A percentile compares a stretch with the other conserved stretches of the same genome.
Conservation (phyloP, 2,329 filamentous ascomycete species). For the Neofusicoccum sp. region DNA sequence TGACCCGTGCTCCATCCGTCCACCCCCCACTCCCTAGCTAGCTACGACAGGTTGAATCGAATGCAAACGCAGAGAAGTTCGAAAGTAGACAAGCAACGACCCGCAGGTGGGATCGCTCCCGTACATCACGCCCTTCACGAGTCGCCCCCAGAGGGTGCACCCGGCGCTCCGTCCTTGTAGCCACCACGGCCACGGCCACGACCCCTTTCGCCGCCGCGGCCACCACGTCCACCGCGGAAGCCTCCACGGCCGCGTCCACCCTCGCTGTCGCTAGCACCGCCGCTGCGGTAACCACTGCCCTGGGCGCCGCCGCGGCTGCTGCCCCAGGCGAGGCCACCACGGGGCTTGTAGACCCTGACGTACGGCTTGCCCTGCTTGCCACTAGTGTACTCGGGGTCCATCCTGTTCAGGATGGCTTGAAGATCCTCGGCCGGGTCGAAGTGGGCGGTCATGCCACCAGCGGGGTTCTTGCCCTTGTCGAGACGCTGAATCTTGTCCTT, state of each 20-base stretch:
- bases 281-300: conserved; percentile 79
- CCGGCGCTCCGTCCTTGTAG: conserved; percentile 13
- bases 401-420: conserved; percentile 70
- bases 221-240: conserved; percentile 41
- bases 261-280: conserved; percentile 75
- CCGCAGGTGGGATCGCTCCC: neutral
- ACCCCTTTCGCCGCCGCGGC: conserved; percentile 47
- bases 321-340: conserved; percentile 54
- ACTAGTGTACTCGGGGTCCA: conserved; percentile 71
- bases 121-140: neutral
- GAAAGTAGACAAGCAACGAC: neutral
- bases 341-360: conserved; percentile 78
- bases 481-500: conserved; percentile 69
- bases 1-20: conserved; percentile 6
- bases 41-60: conserved; percentile 13
- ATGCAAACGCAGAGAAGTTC: conserved; percentile 12
- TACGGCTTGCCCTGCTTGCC: conserved; percentile 76
- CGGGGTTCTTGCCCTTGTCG: conserved; percentile 64
- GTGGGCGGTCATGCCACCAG: conserved; percentile 73
- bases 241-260: conserved; percentile 59
- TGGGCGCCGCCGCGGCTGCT: conserved; percentile 62
- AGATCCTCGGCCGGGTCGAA: conserved; percentile 80
- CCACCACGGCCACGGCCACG: conserved; percentile 29
- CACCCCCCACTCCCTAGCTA: conserved; percentile 15
- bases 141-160: conserved; percentile 8